Evolutionary conservation across 1,284 basidiomycete species (phyloP), one percentile per base, ranked within the genome.

Genomic region (Pseudozyma sp.): DNA sequence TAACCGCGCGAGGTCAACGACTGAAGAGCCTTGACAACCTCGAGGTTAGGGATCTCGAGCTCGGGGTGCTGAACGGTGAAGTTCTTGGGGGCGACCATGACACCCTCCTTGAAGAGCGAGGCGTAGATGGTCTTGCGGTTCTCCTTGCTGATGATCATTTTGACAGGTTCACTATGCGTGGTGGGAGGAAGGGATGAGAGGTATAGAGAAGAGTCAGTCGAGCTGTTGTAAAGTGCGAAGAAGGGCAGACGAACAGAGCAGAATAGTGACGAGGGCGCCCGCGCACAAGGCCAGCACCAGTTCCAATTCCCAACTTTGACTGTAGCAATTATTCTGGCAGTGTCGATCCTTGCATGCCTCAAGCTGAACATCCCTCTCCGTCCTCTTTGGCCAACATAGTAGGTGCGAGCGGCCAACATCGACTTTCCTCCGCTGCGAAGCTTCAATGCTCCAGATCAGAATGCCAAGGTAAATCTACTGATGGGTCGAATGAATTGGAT

Each of bases 1-100:
- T 89, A 92, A 76, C 95, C 94, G 87, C 90, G 92, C 70, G 95
- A 97, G 86, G 93, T 98, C 82, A 99, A 89, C 87, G 93, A 95
- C 88, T 99, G 96, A 89, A 96, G 92, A 73, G 94, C 94, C 91
- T 99, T 99, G 90, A 99, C 97, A 83, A 99, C 97, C 87, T 97
- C 89, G 78, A 99, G 92, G 89, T 99, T 99, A 80, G 93, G 93
- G 85, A 98, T 92, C 77, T 95, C 93, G 79, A 99, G 91, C 85
- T 98, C 95, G 85, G 97, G 94, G 87, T 99, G 97, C 88, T 96
- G 94, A 70, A 93, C 92, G 86, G 97, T 96, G 89, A 90, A 98
- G 88, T 99, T 95, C 89, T 99, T 99, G 89, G 97, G 95, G 85
- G 96, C 96, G 86, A 99, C 96, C 86, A 98, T 89, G 78, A 98